A percentile compares a stretch with the other conserved stretches of the same genome.
These are phyloP conservation scores for Colletotrichum zoysiae DNA, from an alignment of 2,329 filamentous ascomycete species.

Conservation along the genomic window DNA sequence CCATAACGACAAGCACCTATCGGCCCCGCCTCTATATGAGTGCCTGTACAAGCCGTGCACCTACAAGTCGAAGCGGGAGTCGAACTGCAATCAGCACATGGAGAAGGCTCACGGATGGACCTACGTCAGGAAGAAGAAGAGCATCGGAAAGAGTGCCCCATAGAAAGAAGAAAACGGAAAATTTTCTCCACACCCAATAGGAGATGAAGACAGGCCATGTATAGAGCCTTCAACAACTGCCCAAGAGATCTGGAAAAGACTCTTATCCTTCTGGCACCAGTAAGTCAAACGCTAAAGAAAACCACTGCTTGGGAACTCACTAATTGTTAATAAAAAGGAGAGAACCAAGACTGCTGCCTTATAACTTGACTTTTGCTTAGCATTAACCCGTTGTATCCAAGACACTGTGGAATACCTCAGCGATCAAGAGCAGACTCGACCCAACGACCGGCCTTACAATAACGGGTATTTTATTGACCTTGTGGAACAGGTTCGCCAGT, in stretches of 20 bases:
- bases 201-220: no score
- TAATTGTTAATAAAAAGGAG: constrained; percentile 83
- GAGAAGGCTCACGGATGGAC: constrained; percentile 91
- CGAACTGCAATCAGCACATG: constrained; percentile 99
- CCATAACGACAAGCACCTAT: constrained; percentile 96
- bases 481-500: constrained; percentile 90
- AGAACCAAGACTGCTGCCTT: constrained; percentile 75
- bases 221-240: constrained; percentile 59
- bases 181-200: no score
- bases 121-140: no score
- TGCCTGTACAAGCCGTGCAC: constrained; percentile 87
- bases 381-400: constrained; percentile 90
- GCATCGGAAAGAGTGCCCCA: no score
- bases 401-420: constrained; percentile 87
- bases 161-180: no score
- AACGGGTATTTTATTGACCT: constrained; percentile 98
- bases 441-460: constrained; percentile 90
- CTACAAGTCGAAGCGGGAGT: constrained; percentile 95
- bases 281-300: constrained; percentile 76
- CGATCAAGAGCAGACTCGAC: constrained; percentile 87
- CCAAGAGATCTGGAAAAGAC: constrained; percentile 95
- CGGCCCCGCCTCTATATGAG: constrained; percentile 82
- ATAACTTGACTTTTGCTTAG: constrained; percentile 91
- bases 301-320: constrained; percentile 71
- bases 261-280: constrained; percentile 88